phyloP scores from a whole-genome alignment of 1,139 yeast species.

The Candida mesenterica region DNA sequence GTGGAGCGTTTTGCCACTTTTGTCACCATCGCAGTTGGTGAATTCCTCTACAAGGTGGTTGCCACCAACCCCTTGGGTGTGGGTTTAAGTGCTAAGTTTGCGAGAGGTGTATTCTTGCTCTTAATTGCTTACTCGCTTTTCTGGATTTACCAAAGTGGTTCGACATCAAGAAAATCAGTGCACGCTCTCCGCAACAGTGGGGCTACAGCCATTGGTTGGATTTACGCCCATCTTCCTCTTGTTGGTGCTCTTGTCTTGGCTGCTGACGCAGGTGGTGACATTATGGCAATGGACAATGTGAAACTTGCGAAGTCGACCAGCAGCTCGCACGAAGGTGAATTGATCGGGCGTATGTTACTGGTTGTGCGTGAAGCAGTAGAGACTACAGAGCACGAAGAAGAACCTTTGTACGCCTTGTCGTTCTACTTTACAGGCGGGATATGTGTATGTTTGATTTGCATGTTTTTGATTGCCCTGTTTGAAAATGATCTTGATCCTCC shows the following conservation, averaged over 20 bases:
- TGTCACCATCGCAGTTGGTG: slow-evolving; percentile 66
- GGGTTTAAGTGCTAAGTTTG: slow-evolving; percentile 46
- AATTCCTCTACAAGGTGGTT: slow-evolving; percentile 59
- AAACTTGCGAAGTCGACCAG: slow-evolving; percentile 9
- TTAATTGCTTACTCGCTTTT: slow-evolving; percentile 50
- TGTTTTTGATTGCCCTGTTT: slow-evolving; percentile 36
- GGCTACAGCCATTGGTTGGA: slow-evolving; percentile 46
- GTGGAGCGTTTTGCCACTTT: slow-evolving; percentile 61
- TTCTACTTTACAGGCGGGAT: slow-evolving; percentile 53
- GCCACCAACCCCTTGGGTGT: slow-evolving; percentile 46
- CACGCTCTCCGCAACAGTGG: slow-evolving; percentile 58
- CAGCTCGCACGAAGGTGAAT: slow-evolving; percentile 4
- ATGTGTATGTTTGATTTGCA: slow-evolving; percentile 35
- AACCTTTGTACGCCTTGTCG: slow-evolving; percentile 33
- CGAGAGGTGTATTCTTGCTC: slow-evolving; percentile 50
- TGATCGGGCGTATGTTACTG: neutral
- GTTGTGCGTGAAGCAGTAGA: slow-evolving; percentile 9
- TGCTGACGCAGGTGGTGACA: slow-evolving; percentile 64
- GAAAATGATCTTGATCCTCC: slow-evolving; percentile 40
- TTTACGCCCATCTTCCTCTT: slow-evolving; percentile 52
- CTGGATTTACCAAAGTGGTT: slow-evolving; percentile 58
- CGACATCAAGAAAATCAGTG: slow-evolving; percentile 46
- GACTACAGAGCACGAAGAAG: slow-evolving; percentile 20
- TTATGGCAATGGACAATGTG: slow-evolving; percentile 25
- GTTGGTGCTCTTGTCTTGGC: slow-evolving; percentile 52